phyloP scores from a whole-genome alignment of 768 basidiomycete genomes.

The Lactarius hatsudake region DNA sequence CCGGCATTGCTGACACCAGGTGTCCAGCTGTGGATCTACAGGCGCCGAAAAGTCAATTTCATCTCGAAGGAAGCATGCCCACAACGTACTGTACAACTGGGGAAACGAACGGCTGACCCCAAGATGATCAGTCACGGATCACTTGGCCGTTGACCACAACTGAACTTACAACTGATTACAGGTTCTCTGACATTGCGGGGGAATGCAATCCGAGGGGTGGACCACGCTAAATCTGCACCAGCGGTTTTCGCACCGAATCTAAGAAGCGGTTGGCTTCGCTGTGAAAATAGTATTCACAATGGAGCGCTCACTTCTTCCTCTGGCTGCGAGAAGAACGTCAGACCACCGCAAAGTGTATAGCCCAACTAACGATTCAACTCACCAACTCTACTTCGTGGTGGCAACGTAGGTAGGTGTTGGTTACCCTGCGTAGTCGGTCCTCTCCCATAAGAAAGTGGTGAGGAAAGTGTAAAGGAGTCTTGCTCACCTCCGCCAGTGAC shows the following conservation, averaged over 20 bases:
- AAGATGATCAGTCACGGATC: constrained; percentile 21
- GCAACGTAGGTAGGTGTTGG: constrained; percentile 43
- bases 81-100: constrained; percentile 58
- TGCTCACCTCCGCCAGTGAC: constrained; percentile 66
- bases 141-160: constrained; percentile 21
- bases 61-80: constrained; percentile 8
- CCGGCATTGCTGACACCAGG: constrained; percentile 36
- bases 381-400: constrained; percentile 26
- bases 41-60: constrained; percentile 24
- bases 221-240: constrained; percentile 22
- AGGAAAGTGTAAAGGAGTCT: constrained; percentile 15
- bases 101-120: constrained; percentile 62
- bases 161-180: constrained; percentile 26
- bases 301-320: constrained; percentile 22
- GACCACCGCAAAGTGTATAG: background rate
- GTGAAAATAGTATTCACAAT: background rate
- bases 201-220: constrained; percentile 19
- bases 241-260: constrained; percentile 24
- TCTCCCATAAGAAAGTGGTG: constrained; percentile 25
- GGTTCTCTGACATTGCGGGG: constrained; percentile 29
- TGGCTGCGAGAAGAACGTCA: constrained; percentile 15
- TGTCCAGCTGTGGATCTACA: constrained; percentile 39
- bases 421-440: constrained; percentile 48
- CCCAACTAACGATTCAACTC: background rate
- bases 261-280: constrained; percentile 1